Conservation (phyloP, 2,329 filamentous ascomycete genomes). For the Leptoxyphium fumago region DNA sequence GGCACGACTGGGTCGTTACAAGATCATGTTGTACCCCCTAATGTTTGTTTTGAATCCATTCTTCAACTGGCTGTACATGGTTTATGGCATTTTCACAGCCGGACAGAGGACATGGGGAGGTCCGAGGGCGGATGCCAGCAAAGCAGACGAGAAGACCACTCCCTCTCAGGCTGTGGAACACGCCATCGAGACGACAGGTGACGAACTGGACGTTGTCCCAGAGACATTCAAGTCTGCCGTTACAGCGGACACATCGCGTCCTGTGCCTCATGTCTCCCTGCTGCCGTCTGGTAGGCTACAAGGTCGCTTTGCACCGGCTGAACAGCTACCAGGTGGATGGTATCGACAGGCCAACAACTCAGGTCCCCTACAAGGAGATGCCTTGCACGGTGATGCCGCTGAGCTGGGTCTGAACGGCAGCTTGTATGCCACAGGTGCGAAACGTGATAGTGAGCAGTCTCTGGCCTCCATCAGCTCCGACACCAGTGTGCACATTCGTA, state of each 20-base stretch:
- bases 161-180: conserved; percentile 72
- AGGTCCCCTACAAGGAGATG: conserved; percentile 40
- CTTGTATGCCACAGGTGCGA: conserved; percentile 4
- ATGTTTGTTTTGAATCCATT: conserved; percentile 96
- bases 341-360: conserved; percentile 58
- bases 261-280: conserved; percentile 41
- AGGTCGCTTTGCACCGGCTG: conserved; percentile 61
- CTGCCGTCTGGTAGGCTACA: conserved; percentile 62
- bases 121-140: conserved; percentile 74
- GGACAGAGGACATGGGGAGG: conserved; percentile 93
- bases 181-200: conserved; percentile 55
- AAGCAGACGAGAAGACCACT: conserved; percentile 60
- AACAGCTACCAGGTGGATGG: conserved; percentile 51
- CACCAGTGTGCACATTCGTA: conserved; percentile 47
- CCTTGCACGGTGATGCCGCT: conserved; percentile 20
- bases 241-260: background rate
- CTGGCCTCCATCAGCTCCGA: conserved; percentile 45
- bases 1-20: conserved; percentile 70
- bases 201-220: conserved; percentile 79
- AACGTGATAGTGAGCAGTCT: conserved; percentile 30
- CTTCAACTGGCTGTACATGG: conserved; percentile 98
- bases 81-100: conserved; percentile 89
- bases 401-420: conserved; percentile 16
- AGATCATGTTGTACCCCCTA: conserved; percentile 85
- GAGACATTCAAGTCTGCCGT: conserved; percentile 54